These are phyloP conservation scores for Aureobasidium subglaciale DNA, from an alignment of 2,329 filamentous ascomycete species.

Conservation along the genomic window DNA sequence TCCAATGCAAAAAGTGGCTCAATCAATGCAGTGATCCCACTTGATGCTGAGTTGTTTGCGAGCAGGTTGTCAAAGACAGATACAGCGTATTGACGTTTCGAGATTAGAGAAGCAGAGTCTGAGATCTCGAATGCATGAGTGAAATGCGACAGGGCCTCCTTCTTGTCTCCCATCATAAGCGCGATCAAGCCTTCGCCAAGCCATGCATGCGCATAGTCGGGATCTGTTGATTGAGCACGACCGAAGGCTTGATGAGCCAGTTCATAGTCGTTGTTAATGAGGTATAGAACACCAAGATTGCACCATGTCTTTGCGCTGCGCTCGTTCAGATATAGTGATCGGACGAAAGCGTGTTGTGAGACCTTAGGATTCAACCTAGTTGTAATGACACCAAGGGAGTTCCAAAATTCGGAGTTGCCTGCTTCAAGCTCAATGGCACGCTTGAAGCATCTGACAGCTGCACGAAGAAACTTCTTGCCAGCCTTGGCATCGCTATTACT, in stretches of 20 bases:
- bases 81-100: slow-evolving; percentile 70
- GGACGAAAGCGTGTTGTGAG: slow-evolving; percentile 85
- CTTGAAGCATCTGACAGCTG: slow-evolving; percentile 87
- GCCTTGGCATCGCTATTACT: slow-evolving; percentile 50
- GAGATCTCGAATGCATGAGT: slow-evolving; percentile 92
- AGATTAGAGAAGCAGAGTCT: slow-evolving; percentile 64
- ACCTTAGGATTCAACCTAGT: slow-evolving; percentile 79
- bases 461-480: slow-evolving; percentile 63
- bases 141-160: slow-evolving; percentile 77
- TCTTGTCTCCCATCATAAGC: slow-evolving; percentile 62
- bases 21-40: slow-evolving; percentile 58
- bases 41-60: slow-evolving; percentile 43
- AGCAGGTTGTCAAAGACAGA: slow-evolving; percentile 78
- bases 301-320: slow-evolving; percentile 78
- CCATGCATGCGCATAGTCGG: slow-evolving; percentile 90
- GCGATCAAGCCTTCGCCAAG: slow-evolving; percentile 85
- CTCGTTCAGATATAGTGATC: slow-evolving; percentile 90
- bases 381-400: slow-evolving; percentile 85
- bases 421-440: slow-evolving; percentile 90
- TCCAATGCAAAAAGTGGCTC: slow-evolving; percentile 83
- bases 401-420: slow-evolving; percentile 95
- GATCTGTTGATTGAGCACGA: slow-evolving; percentile 85
- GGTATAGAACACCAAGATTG: slow-evolving; percentile 79
- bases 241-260: slow-evolving; percentile 89
- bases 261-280: slow-evolving; percentile 74